phyloP scores from a whole-genome alignment of 148 eudicot genomes.

The Heliamphora exappendiculata region DNA sequence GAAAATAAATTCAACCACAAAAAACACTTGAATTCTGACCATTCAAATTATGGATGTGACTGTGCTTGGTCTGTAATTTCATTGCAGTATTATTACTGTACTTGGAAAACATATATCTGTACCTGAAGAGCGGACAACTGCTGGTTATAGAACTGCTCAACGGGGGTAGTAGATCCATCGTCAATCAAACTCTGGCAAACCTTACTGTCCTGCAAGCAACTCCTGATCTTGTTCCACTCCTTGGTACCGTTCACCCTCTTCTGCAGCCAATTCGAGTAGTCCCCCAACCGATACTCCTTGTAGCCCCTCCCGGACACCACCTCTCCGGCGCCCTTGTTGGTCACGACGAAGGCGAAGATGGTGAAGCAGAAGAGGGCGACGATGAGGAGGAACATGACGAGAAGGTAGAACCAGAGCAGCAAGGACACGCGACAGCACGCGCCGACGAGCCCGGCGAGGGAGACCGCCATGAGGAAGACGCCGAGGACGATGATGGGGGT shows the following conservation, averaged over 20 bases:
- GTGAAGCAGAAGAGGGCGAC: slow-evolving; percentile 50
- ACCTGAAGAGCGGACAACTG: slow-evolving; percentile 71
- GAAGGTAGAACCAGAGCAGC: slow-evolving; percentile 64
- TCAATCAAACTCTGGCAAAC: slow-evolving; percentile 51
- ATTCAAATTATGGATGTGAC: too few species aligned
- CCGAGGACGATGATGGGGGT: slow-evolving; percentile 51
- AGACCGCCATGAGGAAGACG: slow-evolving; percentile 47
- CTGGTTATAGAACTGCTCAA: slow-evolving; percentile 28
- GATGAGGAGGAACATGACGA: slow-evolving; percentile 79
- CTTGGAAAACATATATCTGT: not conserved
- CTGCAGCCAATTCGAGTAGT: slow-evolving; percentile 79
- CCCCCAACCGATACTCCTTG: slow-evolving; percentile 71
- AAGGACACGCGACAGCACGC: slow-evolving; percentile 63
- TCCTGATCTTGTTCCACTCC: slow-evolving; percentile 58
- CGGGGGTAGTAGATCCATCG: slow-evolving; percentile 20
- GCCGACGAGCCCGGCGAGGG: slow-evolving; percentile 65
- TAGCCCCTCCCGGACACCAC: slow-evolving; percentile 45
- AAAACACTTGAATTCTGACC: too few species aligned
- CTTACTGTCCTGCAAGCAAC: slow-evolving; percentile 66
- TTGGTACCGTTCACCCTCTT: slow-evolving; percentile 46
- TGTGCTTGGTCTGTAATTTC: too few species aligned
- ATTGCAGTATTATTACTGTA: too few species aligned
- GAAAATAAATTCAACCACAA: too few species aligned
- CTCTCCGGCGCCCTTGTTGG: slow-evolving; percentile 75
- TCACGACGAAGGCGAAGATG: slow-evolving; percentile 70